Evolutionary conservation across 2,329 filamentous ascomycete species (phyloP).

Genomic region (Aureobasidium sp.): DNA sequence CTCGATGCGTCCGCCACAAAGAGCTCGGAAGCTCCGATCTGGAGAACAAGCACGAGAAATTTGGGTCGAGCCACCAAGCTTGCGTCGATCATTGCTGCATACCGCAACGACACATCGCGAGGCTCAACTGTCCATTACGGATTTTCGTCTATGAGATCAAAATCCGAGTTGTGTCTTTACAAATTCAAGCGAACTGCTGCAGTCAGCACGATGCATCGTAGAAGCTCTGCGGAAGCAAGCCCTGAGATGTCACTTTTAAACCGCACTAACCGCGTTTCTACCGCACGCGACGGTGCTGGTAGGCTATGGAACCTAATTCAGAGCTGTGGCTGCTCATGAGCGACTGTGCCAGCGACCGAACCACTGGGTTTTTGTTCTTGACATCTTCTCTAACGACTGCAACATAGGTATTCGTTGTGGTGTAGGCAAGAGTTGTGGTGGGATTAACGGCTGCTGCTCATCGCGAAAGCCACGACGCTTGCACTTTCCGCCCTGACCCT

Average conservation of each 20-base stretch:
- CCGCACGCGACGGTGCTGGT: neutral
- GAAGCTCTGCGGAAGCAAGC: neutral
- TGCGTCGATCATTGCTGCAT: neutral
- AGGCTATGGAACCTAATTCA: constrained; percentile 6
- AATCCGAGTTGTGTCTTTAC: neutral
- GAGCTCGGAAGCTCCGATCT: neutral
- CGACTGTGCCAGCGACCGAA: neutral
- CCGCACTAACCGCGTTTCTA: neutral
- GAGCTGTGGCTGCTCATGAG: neutral
- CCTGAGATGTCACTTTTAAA: neutral
- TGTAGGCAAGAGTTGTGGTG: neutral
- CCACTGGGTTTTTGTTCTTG: neutral
- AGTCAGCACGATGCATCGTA: neutral
- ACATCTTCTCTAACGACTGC: neutral
- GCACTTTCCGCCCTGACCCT: neutral
- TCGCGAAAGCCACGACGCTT: neutral
- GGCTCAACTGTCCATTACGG: neutral
- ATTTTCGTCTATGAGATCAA: neutral
- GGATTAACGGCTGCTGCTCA: neutral
- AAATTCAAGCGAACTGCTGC: neutral
- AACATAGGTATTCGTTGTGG: neutral
- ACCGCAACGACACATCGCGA: neutral
- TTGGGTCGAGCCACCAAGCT: neutral
- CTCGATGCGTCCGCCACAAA: too few species aligned
- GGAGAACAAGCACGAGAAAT: neutral